phyloP scores from a whole-genome alignment of 73 alveolate genomes.

The Paramecium primaurelia region DNA sequence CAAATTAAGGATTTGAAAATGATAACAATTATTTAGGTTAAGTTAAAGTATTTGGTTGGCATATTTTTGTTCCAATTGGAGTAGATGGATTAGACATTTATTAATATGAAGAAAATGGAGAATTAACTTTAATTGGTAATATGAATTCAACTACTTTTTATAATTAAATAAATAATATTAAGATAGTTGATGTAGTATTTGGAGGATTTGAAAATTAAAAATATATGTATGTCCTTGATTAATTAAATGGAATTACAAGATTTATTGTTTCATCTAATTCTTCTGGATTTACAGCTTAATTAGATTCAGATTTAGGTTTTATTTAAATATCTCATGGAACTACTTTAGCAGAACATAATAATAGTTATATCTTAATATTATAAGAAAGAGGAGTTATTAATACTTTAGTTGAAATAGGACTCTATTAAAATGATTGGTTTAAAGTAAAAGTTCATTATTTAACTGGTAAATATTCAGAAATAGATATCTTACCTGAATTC shows the following conservation, averaged over 20 bases:
- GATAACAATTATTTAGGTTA: neutral
- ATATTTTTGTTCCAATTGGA: neutral
- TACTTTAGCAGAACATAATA: neutral
- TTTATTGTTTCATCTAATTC: neutral
- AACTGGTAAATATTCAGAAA: neutral
- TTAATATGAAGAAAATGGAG: neutral
- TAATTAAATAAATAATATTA: neutral
- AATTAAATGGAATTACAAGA: neutral
- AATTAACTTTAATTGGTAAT: neutral
- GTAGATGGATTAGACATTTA: constrained; percentile 20
- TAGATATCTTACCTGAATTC: neutral
- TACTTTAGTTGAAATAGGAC: neutral
- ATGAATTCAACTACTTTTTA: neutral
- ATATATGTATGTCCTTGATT: neutral
- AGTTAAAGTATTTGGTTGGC: neutral
- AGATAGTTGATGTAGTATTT: neutral
- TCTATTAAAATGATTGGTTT: constrained; percentile 3
- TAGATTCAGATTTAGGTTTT: neutral
- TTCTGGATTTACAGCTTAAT: neutral
- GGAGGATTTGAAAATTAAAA: neutral
- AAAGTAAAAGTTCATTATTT: neutral
- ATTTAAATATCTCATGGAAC: neutral
- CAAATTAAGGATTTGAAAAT: neutral
- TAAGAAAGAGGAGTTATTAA: neutral
- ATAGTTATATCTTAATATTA: neutral